These are phyloP conservation scores for Cyclotella cryptica DNA, from an alignment of 108 stramenopile species.

Conservation along the genomic window DNA sequence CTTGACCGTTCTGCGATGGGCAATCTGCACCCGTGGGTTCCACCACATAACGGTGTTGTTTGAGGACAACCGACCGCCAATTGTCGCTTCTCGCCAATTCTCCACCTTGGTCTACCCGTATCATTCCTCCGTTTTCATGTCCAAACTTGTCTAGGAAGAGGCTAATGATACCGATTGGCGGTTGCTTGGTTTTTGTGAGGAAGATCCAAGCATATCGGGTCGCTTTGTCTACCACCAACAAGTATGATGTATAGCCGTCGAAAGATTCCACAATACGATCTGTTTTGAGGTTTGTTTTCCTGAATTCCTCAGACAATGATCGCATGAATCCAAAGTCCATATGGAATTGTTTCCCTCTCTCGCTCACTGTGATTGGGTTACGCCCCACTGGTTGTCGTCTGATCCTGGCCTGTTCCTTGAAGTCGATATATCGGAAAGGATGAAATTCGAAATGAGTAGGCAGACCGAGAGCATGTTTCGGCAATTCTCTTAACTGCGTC, in stretches of 20 bases:
- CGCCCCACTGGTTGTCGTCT: background rate
- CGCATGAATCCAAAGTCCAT: constrained; percentile 16
- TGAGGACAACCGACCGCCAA: background rate
- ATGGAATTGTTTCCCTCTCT: background rate
- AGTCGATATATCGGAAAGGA: background rate
- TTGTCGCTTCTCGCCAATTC: background rate
- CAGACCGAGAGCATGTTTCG: background rate
- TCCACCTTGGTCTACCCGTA: background rate
- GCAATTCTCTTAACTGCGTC: background rate
- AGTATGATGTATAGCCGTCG: background rate
- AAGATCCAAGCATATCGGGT: background rate
- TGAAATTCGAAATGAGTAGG: background rate
- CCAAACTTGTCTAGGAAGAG: background rate
- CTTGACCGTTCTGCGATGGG: background rate
- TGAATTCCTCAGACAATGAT: background rate
- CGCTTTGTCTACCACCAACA: background rate
- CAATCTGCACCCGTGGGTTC: background rate
- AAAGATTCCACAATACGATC: constrained; percentile 1
- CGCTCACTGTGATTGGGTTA: background rate
- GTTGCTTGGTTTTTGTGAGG: background rate
- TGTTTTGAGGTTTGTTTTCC: no score
- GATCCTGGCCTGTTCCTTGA: background rate
- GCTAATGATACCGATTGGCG: background rate
- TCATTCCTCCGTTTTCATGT: background rate
- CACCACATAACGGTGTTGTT: background rate